Base-by-base conservation (phyloP, 352 stramenopile species). In the Phytopythium litorale region DNA sequence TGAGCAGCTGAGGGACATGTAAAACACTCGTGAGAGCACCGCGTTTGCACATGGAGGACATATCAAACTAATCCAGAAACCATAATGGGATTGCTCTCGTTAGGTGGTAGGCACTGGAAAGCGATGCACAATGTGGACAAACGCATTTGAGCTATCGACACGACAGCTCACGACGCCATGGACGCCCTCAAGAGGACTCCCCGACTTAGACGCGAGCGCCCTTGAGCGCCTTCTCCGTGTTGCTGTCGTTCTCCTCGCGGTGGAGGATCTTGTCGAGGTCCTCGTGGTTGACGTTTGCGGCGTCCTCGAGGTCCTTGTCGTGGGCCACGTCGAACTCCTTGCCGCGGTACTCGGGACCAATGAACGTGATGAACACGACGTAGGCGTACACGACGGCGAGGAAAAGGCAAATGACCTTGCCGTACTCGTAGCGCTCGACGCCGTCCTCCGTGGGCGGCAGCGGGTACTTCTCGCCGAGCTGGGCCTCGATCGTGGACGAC, bases 281-380 rank as follows among this genome's bases (percentile, higher is more conserved):
- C 18, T 71, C 72, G 7, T 63, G 56, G 53, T 68, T 72, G 25
- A 78, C 60, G 12, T 76, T 48, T 0, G 68, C 65, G 15, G 71
- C 66, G 6, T 73, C 65, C 32, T 76, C 72, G 7, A 81, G 38
- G 43, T 80, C 73, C 21, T 70, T 58, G 58, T 78, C 67, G 59
- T 76, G 69, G 33, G 69, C 68, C 28, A 70, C 68, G 46, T 83
- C 73, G 43, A 87, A 83, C 46, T 83, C 71, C 62, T 87, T 76
- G 33, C 75, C 78, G 11, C 75, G 65, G 28, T 68, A 66, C 56
- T 87, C 77, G 2, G 77, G 77, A 15, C 75, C 75, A 32, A 84
- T 46, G n/a, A 87, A 58, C 13, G 64, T 68, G n/a, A 84, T n/a
- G 23, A 82, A 21, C 33, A 81, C 72, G 23, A 87, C 53, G 62